These are phyloP conservation scores for Boletus patriciae DNA, from an alignment of 768 basidiomycete species.

Conservation along the genomic window DNA sequence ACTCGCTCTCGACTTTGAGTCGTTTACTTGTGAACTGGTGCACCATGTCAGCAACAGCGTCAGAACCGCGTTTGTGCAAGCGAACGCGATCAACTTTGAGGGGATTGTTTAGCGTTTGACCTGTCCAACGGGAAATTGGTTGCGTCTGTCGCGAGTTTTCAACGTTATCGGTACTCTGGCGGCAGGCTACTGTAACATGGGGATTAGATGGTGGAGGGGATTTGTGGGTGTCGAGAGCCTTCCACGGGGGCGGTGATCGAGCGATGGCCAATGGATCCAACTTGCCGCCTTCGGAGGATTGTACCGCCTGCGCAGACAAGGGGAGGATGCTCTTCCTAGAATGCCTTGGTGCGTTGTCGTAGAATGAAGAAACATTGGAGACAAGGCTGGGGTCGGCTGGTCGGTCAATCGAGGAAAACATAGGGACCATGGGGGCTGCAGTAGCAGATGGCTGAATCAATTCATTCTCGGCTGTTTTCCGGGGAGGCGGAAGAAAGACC, in stretches of 20 bases:
- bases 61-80: conserved; percentile 26
- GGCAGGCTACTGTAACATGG: too few species aligned
- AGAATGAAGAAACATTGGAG: conserved; percentile 22
- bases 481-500: conserved; percentile 21
- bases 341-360: conserved; percentile 2
- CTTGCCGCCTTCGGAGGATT: conserved; percentile 9
- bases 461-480: neutral
- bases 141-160: neutral
- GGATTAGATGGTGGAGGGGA: neutral
- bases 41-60: conserved; percentile 20
- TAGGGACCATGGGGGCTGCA: neutral
- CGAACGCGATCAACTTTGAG: conserved; percentile 26
- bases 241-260: conserved; percentile 31
- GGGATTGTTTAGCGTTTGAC: conserved; percentile 4
- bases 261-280: conserved; percentile 28
- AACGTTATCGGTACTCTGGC: neutral
- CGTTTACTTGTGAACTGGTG: conserved; percentile 23
- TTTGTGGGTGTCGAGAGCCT: neutral
- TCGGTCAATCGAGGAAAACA: neutral
- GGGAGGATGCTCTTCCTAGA: conserved; percentile 14
- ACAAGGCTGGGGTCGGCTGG: neutral
- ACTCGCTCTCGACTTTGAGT: conserved; percentile 23
- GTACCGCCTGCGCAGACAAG: conserved; percentile 19
- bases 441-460: neutral
- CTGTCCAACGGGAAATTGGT: neutral